Evolutionary conservation across 2,329 filamentous ascomycete genomes (phyloP), one percentile per base, ranked within the genome.

Genomic region (Trichoderma asperellum): DNA sequence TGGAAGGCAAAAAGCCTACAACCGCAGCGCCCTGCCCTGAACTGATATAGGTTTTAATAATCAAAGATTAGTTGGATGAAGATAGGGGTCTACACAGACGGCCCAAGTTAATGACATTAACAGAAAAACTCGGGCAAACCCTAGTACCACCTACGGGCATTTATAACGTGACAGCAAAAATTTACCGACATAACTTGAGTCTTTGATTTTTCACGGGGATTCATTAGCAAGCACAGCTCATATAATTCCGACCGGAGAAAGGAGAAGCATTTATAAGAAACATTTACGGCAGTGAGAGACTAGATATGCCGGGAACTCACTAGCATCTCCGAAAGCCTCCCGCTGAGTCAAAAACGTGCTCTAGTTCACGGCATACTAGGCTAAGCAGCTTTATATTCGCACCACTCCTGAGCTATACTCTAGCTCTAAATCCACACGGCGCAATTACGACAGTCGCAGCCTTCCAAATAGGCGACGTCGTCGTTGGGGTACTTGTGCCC

Each of bases 191-290:
- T 21, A 21, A 63, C 5, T 18, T 32, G 5, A n/a, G 34, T 21
- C 24, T 24, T 5, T 52, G 0, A n/a, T 55, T 43, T 40, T 16
- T 4, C 40, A 43, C 47, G n/a, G 21, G n/a, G 37, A 40, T 37
- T 52, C 49, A 59, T 67, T 55, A 67, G 55, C 63, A 49, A 32
- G 27, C 18, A 43, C 18, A 43, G 5, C 16, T 40, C 18, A 37
- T 21, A 21, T 67, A 67, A 37, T 67, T 67, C 63, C 63, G 63
- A 67, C 14, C 52, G 63, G 53, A 56, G 37, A 59, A 57, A 57
- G 27, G 40, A 18, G 62, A 11, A 6, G 32, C 32, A 59, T 59
- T 59, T 59, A 40, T 59, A 59, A 59, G 21, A 6, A 43, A 58
- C 21, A 43, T 43, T 29, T 32, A 43, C 24, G 4, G 40, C 21